Percentiles rank a stretch among this genome's conserved stretches.
phyloP scores from a whole-genome alignment of 495 filamentous ascomycete genomes.

The Podospora pseudoanserina region DNA sequence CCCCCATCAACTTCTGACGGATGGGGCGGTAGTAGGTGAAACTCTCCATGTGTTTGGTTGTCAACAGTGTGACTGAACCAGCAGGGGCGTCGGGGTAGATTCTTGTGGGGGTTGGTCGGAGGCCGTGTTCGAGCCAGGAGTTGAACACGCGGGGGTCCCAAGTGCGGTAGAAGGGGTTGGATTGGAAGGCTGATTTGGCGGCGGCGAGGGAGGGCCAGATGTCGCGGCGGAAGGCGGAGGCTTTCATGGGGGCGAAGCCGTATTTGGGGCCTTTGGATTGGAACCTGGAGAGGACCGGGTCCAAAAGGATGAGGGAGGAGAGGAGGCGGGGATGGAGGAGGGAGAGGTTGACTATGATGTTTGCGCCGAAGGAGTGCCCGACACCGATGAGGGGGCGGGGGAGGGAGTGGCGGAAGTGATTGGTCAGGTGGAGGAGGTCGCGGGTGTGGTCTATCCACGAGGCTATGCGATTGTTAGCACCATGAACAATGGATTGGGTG shows the following conservation, averaged over 20 bases:
- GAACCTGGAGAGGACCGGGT: conserved; percentile 61
- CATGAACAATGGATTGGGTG: no score
- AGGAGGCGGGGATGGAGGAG: conserved; percentile 82
- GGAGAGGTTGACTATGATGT: conserved; percentile 58
- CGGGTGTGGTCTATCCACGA: conserved; percentile 84
- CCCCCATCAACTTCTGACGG: conserved; percentile 18
- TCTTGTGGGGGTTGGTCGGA: conserved; percentile 50
- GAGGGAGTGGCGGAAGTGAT: conserved; percentile 78
- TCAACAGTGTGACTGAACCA: conserved; percentile 52
- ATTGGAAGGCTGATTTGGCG: conserved; percentile 57
- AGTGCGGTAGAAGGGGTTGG: conserved; percentile 61
- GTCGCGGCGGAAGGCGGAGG: conserved; percentile 60
- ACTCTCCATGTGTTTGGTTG: conserved; percentile 60
- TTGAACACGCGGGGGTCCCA: conserved; percentile 75
- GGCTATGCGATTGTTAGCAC: conserved; percentile 21
- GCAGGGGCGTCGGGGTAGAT: conserved; percentile 46
- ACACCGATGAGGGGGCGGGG: conserved; percentile 83
- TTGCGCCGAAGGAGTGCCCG: conserved; percentile 86
- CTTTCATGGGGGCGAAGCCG: conserved; percentile 28
- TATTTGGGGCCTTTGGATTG: conserved; percentile 29
- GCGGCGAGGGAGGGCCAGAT: conserved; percentile 64
- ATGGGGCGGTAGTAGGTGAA: conserved; percentile 51
- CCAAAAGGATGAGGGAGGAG: conserved; percentile 69
- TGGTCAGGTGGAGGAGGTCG: conserved; percentile 84
- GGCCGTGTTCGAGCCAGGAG: conserved; percentile 59